Evolutionary conservation across 2,329 filamentous ascomycete species (phyloP).

Genomic region (Cordyceps tenuipes): DNA sequence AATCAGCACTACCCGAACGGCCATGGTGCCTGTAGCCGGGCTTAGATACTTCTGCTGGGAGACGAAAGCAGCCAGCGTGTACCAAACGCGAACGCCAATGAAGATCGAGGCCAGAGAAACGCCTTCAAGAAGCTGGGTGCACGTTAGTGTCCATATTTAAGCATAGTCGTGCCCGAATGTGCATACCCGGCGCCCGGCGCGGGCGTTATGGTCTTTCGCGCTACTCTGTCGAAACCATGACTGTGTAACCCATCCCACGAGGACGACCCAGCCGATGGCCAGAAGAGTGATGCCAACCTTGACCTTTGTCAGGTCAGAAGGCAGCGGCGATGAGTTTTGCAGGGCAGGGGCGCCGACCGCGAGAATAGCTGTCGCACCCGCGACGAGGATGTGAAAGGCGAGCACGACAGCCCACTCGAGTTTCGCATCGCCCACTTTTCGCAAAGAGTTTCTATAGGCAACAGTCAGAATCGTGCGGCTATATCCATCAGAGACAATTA

Average conservation of each 20-base stretch:
- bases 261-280: not conserved
- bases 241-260: not conserved
- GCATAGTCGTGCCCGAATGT: not conserved
- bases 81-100: slow-evolving; percentile 6
- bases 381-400: slow-evolving; percentile 1
- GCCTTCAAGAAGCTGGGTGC: not conserved
- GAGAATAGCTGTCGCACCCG: slow-evolving; percentile 6
- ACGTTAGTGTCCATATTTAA: not conserved
- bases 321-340: not conserved
- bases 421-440: not conserved
- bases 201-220: not conserved
- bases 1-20: slow-evolving; percentile 1
- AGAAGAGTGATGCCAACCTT: slow-evolving; percentile 8
- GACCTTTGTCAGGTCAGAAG: slow-evolving; percentile 3
- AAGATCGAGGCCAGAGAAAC: not conserved
- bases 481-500: not conserved
- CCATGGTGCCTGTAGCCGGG: not conserved
- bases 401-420: slow-evolving; percentile 3
- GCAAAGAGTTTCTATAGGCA: not conserved
- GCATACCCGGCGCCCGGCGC: slow-evolving; percentile 2
- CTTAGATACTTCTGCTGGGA: not conserved
- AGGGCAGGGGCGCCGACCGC: slow-evolving; percentile 6
- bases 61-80: slow-evolving; percentile 9
- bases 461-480: not conserved
- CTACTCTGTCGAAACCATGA: not conserved